Percentiles rank a stretch among this genome's conserved stretches.
phyloP scores from a whole-genome alignment of 257 asterid genomes.

The Rauvolfia tetraphylla region DNA sequence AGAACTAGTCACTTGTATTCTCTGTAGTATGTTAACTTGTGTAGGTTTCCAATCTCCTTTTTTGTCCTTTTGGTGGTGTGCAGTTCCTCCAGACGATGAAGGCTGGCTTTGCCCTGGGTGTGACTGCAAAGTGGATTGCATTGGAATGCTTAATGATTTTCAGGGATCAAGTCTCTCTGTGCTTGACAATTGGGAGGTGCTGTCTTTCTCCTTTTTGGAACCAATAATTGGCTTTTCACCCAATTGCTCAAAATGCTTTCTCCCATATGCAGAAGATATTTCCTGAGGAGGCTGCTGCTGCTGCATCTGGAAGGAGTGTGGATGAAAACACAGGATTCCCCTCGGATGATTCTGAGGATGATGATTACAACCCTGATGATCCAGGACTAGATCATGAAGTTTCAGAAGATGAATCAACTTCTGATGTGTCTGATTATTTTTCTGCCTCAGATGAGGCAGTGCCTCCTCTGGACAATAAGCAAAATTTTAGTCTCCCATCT shows the following conservation, averaged over 20 bases:
- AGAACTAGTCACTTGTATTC: slow-evolving; percentile 19
- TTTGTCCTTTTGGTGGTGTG: slow-evolving; percentile 22
- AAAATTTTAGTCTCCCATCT: slow-evolving; percentile 54
- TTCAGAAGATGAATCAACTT: slow-evolving; percentile 50
- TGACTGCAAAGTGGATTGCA: slow-evolving; percentile 90
- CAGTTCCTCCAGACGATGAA: slow-evolving; percentile 98
- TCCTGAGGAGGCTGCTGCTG: slow-evolving; percentile 90
- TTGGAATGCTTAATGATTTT: slow-evolving; percentile 70
- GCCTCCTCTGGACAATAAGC: slow-evolving; percentile 36
- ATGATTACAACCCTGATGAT: slow-evolving; percentile 83
- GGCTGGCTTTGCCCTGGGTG: slow-evolving; percentile 99
- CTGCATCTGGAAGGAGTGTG: slow-evolving; percentile 64
- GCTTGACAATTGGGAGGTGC: slow-evolving; percentile 92
- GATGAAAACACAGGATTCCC: slow-evolving; percentile 54
- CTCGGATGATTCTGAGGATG: slow-evolving; percentile 92
- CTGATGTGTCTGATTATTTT: slow-evolving; percentile 54
- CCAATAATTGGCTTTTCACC: slow-evolving; percentile 12
- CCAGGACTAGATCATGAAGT: slow-evolving; percentile 39
- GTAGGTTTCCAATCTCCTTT: slow-evolving; percentile 2
- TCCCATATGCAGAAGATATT: slow-evolving; percentile 67
- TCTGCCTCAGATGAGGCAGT: slow-evolving; percentile 37
- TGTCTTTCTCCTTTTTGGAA: slow-evolving; percentile 15
- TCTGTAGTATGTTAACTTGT: slow-evolving; percentile 11
- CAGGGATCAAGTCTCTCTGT: slow-evolving; percentile 55
- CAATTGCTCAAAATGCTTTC: slow-evolving; percentile 31